A percentile compares a stretch with the other conserved stretches of the same genome.
These are phyloP conservation scores for Pilatotrama ljubarskyi DNA, from an alignment of 768 basidiomycete species.

Conservation along the genomic window DNA sequence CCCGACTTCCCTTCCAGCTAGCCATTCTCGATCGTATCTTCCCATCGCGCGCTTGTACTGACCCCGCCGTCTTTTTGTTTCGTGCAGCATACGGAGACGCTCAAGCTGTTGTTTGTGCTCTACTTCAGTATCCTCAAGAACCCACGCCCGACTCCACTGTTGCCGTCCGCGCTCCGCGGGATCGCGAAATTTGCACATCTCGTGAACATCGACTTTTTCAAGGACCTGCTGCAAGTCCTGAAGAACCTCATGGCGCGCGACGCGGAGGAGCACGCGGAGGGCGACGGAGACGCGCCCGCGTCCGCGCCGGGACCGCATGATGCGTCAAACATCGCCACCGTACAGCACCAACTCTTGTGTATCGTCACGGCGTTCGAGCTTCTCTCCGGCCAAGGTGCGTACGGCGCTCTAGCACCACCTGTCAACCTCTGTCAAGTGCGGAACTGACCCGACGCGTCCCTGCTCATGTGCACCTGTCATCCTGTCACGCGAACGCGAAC, in stretches of 20 bases:
- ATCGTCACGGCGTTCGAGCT: slow-evolving; percentile 98
- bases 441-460: slow-evolving; percentile 19
- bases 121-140: slow-evolving; percentile 96
- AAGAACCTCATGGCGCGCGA: slow-evolving; percentile 67
- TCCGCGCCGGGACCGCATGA: slow-evolving; percentile 17
- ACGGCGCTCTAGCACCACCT: neutral
- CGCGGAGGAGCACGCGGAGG: slow-evolving; percentile 40
- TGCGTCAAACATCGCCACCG: slow-evolving; percentile 37
- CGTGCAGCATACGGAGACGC: slow-evolving; percentile 91
- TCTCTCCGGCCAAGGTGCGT: slow-evolving; percentile 88
- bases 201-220: slow-evolving; percentile 98
- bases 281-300: slow-evolving; percentile 25
- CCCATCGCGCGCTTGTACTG: slow-evolving; percentile 9
- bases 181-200: slow-evolving; percentile 93
- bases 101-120: slow-evolving; percentile 94
- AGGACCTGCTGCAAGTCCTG: slow-evolving; percentile 86
- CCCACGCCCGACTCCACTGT: slow-evolving; percentile 71
- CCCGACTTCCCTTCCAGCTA: slow-evolving; percentile 3
- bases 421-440: slow-evolving; percentile 1
- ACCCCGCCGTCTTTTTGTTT: slow-evolving; percentile 1
- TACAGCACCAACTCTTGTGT: slow-evolving; percentile 71
- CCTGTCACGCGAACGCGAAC: neutral
- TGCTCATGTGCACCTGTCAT: slow-evolving; percentile 6
- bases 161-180: slow-evolving; percentile 87
- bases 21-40: slow-evolving; percentile 20